Evolutionary conservation across 2,329 filamentous ascomycete species (phyloP), one percentile per base, ranked within the genome.

Genomic region (Aspergillus calidoustus): DNA sequence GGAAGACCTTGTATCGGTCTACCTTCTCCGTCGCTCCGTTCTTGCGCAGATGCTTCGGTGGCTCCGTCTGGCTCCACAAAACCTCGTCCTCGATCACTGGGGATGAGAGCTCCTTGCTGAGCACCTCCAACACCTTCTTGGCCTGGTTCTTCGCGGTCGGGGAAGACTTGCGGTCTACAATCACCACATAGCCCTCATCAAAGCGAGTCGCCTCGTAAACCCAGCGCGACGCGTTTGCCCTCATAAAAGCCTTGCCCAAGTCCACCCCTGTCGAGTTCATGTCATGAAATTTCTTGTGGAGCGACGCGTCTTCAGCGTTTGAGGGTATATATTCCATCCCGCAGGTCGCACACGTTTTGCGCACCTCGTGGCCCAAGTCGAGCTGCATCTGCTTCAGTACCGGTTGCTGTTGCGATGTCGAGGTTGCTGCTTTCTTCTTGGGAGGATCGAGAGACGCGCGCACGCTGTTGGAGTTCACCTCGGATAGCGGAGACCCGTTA

Each of bases 261-360:
- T 89, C 85, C 22, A 89, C 82, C 1, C 88, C 88, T 25, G 84
- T 83, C 3, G 82, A 77, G 66, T 87, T 85, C 76, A 86, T 84
- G 41, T 84, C 83, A 71, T 90, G 88, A 66, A 86, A 90, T 64
- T 86, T 87, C 66, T 84, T 84, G 70, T 90, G 88, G 57, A 90
- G 70, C 7, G 82, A 82, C n/a, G 81, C 78, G 67, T 90, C 88
- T 68, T 89, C 86, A 7, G 79, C 75, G 54, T 84, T 84, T 0
- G 87, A 88, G 4, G 86, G 84, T 38, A 87, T 82, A 67, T 89
- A 90, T 57, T 88, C 85, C 88, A 90, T 90, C 1, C 86, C 85
- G 68, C 88, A 90, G 3, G 77, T 79, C 43, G 79, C 77, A 74
- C 88, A 90, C 11, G 82, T 85, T 66, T 84, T 84, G 51, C 84